Evolutionary conservation across 306 rosid species (phyloP).

Genomic region (Neltuma alba): DNA sequence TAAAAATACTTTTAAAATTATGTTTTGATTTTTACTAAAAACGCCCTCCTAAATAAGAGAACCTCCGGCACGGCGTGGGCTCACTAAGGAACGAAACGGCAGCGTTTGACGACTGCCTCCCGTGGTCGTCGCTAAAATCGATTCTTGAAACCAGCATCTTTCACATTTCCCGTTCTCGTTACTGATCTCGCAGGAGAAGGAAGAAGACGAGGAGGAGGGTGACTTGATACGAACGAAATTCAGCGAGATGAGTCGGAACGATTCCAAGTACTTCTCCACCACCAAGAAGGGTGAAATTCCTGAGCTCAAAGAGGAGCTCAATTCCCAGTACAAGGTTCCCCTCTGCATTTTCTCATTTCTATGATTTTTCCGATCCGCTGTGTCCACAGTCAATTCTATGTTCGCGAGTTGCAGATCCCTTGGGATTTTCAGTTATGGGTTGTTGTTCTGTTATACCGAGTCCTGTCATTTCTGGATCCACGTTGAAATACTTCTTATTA

Average conservation of each 20-base stretch:
- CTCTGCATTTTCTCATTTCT: conserved; percentile 17
- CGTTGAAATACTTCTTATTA: not conserved
- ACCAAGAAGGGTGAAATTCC: conserved; percentile 99
- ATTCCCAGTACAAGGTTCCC: conserved; percentile 97
- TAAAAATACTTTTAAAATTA: too few relatives aligned
- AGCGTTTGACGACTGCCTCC: not conserved
- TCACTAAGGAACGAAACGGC: not conserved
- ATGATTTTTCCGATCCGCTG: not conserved
- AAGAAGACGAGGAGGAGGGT: conserved; percentile 6
- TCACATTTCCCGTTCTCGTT: not conserved
- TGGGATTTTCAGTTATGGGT: not conserved
- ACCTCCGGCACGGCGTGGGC: not conserved
- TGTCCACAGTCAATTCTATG: not conserved
- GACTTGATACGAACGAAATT: not conserved
- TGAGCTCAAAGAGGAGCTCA: conserved; percentile 99
- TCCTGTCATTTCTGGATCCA: conserved; percentile 26
- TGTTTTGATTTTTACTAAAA: too few relatives aligned
- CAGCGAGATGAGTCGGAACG: conserved; percentile 87
- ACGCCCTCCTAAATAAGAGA: too few relatives aligned
- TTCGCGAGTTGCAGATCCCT: conserved; percentile 37
- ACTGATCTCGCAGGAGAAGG: not conserved
- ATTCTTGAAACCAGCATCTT: not conserved
- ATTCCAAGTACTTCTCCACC: conserved; percentile 98
- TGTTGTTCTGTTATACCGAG: not conserved
- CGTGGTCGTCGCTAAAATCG: not conserved